These are phyloP conservation scores for Pisolithus orientalis DNA, from an alignment of 768 basidiomycete species.

Conservation along the genomic window DNA sequence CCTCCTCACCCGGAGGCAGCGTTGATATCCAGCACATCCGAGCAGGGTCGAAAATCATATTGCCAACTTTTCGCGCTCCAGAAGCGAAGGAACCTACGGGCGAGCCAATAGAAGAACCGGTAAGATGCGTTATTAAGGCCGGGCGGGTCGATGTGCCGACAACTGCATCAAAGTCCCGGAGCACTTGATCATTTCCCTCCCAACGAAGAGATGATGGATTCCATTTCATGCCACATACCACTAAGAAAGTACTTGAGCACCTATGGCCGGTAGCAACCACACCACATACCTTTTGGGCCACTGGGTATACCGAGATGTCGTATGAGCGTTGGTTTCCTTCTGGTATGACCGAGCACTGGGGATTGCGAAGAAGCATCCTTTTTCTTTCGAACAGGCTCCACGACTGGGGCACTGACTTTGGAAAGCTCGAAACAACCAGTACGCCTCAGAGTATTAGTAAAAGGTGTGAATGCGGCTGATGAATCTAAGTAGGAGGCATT, in stretches of 20 bases:
- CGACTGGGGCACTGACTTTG: constrained; percentile 22
- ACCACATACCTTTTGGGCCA: constrained; percentile 64
- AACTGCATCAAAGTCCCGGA: constrained; percentile 83
- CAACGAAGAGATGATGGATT: constrained; percentile 86
- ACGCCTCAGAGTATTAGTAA: constrained; percentile 52
- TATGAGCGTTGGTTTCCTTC: constrained; percentile 82
- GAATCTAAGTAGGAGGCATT: constrained; percentile 11
- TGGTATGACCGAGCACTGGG: constrained; percentile 38
- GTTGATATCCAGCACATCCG: constrained; percentile 95
- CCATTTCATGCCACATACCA: constrained; percentile 96
- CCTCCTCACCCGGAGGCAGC: constrained; percentile 80
- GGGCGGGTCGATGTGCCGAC: constrained; percentile 83
- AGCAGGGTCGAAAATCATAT: constrained; percentile 95
- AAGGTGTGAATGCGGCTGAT: constrained; percentile 29
- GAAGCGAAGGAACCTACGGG: constrained; percentile 68
- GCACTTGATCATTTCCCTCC: constrained; percentile 94
- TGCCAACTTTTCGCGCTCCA: constrained; percentile 87
- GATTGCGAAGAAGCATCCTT: constrained; percentile 35
- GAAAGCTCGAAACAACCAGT: constrained; percentile 52
- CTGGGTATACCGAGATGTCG: constrained; percentile 67
- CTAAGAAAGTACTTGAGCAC: constrained; percentile 36
- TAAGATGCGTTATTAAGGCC: constrained; percentile 91
- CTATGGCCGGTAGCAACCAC: neutral
- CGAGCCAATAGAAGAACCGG: constrained; percentile 80
- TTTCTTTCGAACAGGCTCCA: constrained; percentile 45